phyloP scores from a whole-genome alignment of 768 basidiomycete species.

The Gymnopilus dilepis region DNA sequence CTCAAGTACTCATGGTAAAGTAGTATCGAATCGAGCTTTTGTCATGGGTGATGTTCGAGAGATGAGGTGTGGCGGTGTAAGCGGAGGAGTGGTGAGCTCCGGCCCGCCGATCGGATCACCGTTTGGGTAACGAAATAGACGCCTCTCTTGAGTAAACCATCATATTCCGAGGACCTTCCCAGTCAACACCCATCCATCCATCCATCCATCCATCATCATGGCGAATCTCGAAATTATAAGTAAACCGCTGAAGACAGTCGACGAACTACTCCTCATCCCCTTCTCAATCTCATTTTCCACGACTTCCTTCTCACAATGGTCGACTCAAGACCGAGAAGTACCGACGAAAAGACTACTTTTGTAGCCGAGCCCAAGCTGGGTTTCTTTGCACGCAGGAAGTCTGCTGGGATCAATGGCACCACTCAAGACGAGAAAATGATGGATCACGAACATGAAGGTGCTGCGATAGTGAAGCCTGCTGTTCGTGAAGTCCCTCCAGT shows the following conservation, averaged over 20 bases:
- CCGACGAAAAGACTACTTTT: slow-evolving; percentile 50
- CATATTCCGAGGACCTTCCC: too few relatives aligned
- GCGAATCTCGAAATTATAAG: slow-evolving; percentile 9
- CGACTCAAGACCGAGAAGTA: slow-evolving; percentile 46
- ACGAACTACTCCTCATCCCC: slow-evolving; percentile 24
- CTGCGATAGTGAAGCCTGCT: slow-evolving; percentile 32
- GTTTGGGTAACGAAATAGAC: slow-evolving; percentile 5
- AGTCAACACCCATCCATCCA: too few relatives aligned
- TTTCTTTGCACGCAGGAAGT: slow-evolving; percentile 47
- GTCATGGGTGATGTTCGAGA: neutral
- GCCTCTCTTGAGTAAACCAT: slow-evolving; percentile 16
- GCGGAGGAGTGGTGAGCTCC: neutral
- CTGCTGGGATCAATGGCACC: slow-evolving; percentile 21
- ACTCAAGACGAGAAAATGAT: slow-evolving; percentile 31
- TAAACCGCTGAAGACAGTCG: slow-evolving; percentile 17
- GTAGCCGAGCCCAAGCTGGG: slow-evolving; percentile 36
- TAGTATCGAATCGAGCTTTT: too few relatives aligned
- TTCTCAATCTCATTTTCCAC: slow-evolving; percentile 23
- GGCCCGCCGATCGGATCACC: slow-evolving; percentile 13
- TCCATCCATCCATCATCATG: too few relatives aligned
- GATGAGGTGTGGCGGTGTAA: too few relatives aligned
- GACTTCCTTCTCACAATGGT: slow-evolving; percentile 40
- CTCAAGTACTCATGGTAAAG: too few relatives aligned
- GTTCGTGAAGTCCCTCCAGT: slow-evolving; percentile 42
- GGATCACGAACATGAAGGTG: slow-evolving; percentile 28